phyloP scores from a whole-genome alignment of 306 rosid genomes.

The Malus fusca region DNA sequence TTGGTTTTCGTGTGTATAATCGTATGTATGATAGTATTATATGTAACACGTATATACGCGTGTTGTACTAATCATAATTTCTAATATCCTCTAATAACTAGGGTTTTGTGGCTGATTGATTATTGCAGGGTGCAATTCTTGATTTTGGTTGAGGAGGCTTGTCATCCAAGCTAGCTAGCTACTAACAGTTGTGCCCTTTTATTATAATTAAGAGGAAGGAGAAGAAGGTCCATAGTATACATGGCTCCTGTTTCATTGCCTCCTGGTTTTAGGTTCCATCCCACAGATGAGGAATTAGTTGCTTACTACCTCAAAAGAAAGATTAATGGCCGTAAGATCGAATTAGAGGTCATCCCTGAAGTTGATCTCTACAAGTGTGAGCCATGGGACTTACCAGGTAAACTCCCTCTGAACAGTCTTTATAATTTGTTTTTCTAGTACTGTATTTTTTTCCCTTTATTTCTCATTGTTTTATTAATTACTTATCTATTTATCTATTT shows the following conservation, averaged over 20 bases:
- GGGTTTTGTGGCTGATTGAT: background rate
- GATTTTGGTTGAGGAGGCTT: background rate
- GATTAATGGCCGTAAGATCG: slow-evolving; percentile 75
- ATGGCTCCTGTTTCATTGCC: slow-evolving; percentile 93
- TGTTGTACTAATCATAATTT: background rate
- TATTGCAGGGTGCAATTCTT: background rate
- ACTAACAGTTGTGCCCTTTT: background rate
- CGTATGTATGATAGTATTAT: background rate
- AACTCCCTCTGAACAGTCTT: background rate
- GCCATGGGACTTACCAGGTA: slow-evolving; percentile 98
- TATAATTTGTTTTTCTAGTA: background rate
- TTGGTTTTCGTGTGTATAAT: background rate
- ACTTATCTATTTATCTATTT: too few relatives aligned
- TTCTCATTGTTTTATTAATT: background rate
- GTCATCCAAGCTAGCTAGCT: background rate
- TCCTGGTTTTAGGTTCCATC: slow-evolving; percentile 92
- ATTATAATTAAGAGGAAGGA: slow-evolving; percentile 2
- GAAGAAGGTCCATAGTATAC: slow-evolving; percentile 24
- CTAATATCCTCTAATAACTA: background rate
- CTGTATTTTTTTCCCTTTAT: background rate
- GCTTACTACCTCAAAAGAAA: slow-evolving; percentile 88
- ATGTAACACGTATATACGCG: background rate
- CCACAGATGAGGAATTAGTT: slow-evolving; percentile 89
- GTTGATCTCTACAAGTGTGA: slow-evolving; percentile 97
- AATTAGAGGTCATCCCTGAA: slow-evolving; percentile 86